These are phyloP conservation scores for Paramarasmius palmivorus DNA, from an alignment of 1,284 basidiomycete genomes.

Conservation along the genomic window DNA sequence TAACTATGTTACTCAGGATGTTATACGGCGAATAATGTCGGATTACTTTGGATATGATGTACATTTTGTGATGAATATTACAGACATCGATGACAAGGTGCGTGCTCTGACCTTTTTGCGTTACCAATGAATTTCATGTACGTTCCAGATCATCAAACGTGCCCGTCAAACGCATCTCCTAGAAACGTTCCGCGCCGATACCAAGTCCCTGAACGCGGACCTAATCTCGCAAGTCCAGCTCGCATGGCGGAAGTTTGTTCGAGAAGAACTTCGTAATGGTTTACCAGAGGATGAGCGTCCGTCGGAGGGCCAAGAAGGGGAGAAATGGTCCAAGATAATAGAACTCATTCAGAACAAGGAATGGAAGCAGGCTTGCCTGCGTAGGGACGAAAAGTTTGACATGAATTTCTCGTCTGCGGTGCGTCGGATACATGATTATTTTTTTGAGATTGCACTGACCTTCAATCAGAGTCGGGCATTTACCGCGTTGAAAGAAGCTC, in stretches of 20 bases:
- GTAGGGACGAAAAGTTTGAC: conserved; percentile 87
- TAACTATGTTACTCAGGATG: conserved; percentile 98
- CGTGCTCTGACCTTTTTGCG: conserved; percentile 22
- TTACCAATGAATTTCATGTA: conserved; percentile 17
- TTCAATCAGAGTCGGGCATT: conserved; percentile 51
- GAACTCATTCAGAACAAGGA: conserved; percentile 50
- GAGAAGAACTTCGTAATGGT: conserved; percentile 60
- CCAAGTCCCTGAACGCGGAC: conserved; percentile 55
- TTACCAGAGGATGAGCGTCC: conserved; percentile 49
- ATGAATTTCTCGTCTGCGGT: conserved; percentile 83
- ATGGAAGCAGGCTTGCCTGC: conserved; percentile 73
- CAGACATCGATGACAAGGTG: conserved; percentile 99
- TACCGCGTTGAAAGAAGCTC: conserved; percentile 49
- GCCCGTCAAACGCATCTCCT: conserved; percentile 87
- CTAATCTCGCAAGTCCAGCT: conserved; percentile 61
- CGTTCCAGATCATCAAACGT: conserved; percentile 80
- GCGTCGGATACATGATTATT: conserved; percentile 26
- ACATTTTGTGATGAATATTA: conserved; percentile 99
- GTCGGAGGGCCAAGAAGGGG: conserved; percentile 47
- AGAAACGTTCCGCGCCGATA: conserved; percentile 59
- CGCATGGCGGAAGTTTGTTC: conserved; percentile 70
- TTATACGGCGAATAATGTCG: conserved; percentile 88
- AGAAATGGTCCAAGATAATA: conserved; percentile 54
- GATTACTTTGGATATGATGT: conserved; percentile 99
- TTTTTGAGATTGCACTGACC: conserved; percentile 14